Base-by-base conservation (phyloP, 495 filamentous ascomycete genomes). In the Penicillium malachiteum region DNA sequence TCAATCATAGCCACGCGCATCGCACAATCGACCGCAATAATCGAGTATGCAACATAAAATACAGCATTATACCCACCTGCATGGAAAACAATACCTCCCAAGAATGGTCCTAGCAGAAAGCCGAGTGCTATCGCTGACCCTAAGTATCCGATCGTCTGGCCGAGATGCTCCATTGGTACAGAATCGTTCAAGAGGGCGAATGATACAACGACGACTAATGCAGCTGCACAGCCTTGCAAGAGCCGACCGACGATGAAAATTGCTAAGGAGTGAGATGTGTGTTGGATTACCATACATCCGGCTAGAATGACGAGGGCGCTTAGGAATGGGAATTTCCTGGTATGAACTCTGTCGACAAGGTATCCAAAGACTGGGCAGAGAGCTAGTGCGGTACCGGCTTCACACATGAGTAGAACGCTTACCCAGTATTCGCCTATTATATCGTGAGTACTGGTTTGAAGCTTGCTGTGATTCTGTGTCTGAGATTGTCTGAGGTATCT, bases 1-100 rank as follows among this genome's bases (percentile, higher is more conserved):
- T 88, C 86, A 40, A 89, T 76, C 50, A 88, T 70, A 1, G 81
- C 64, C 3, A 86, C 54, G 7, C 86, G 77, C 80, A 87, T 81
- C n/a, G 79, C 34, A 54, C 88, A 79, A 70, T 90, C 86, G 9
- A 88, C 32, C 2, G 56, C 75, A 5, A 90, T 63, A 18, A 89
- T 67, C 0, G 72, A 81, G 54, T 81, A 78, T 5, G 78, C 81
- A 45, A 88, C 67, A 5, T 75, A 81, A 53, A 87, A 86, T 0
- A 87, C 83, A 2, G 81, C 82, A n/a, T 71, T 52, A 61, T 83
- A 82, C 13, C 85, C 86, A 3, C 78, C 75, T 59, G 77, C 78
- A 17, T 76, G 69, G 56, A 87, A 87, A 4, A 89, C 62, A 7
- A 86, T 50, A 0, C 87, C 86, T 9, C 86, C 86, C 1, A 88